Evolutionary conservation across 2,329 filamentous ascomycete species (phyloP).

Genomic region (Scopulariopsis brevicaulis): DNA sequence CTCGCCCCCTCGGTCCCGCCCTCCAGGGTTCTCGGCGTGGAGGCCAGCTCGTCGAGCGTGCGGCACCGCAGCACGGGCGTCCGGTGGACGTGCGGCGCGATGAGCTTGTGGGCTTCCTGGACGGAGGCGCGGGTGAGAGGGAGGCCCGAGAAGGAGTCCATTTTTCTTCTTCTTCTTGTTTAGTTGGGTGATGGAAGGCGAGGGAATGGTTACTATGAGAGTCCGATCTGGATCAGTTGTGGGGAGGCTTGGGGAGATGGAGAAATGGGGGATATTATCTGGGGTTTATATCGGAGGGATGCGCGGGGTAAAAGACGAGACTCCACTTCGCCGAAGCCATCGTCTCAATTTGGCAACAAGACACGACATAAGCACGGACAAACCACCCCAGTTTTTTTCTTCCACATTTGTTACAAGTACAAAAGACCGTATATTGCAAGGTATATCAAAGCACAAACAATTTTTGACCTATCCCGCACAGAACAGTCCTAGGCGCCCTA

Average conservation of each 20-base stretch:
- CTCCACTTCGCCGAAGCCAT: background rate
- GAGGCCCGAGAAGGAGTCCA: slow-evolving; percentile 41
- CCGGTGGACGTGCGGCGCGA: slow-evolving; percentile 65
- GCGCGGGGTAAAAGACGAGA: background rate
- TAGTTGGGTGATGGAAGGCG: background rate
- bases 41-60: slow-evolving; percentile 65
- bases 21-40: slow-evolving; percentile 50
- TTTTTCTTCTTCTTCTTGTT: slow-evolving; percentile 13
- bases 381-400: background rate
- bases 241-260: background rate
- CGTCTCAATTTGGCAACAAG: background rate
- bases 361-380: background rate
- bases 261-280: background rate
- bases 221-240: background rate
- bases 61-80: slow-evolving; percentile 75
- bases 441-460: background rate
- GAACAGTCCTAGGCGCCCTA: background rate
- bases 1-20: slow-evolving; percentile 48
- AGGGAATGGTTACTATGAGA: background rate
- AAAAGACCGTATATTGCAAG: background rate
- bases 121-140: slow-evolving; percentile 67
- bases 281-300: background rate
- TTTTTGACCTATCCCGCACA: background rate
- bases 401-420: background rate
- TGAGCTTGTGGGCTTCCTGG: slow-evolving; percentile 57